A percentile compares a stretch with the other conserved stretches of the same genome.
Conservation (phyloP, 371 early-diverging fungal genomes). For the Actinomucor elegans region DNA sequence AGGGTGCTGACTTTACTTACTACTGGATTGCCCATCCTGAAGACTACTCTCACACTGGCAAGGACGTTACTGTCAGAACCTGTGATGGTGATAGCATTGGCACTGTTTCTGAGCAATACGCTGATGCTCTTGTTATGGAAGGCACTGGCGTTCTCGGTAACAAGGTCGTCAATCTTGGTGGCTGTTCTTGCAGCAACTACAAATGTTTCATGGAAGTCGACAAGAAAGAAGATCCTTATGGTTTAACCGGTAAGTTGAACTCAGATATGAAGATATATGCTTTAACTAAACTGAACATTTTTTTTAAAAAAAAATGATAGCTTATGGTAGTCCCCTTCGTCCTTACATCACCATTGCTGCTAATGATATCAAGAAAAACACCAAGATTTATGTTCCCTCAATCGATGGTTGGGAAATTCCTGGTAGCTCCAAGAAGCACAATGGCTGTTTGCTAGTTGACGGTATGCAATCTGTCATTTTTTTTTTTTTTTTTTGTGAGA, state of each 20-base stretch:
- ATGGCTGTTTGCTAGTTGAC: slow-evolving; percentile 52
- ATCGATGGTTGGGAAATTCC: slow-evolving; percentile 48
- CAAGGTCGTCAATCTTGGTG: slow-evolving; percentile 50
- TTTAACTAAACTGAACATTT: neutral
- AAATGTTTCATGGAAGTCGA: slow-evolving; percentile 46
- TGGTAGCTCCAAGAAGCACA: slow-evolving; percentile 43
- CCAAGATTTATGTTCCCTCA: slow-evolving; percentile 50
- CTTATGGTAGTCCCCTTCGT: slow-evolving; percentile 45
- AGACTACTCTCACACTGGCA: slow-evolving; percentile 31
- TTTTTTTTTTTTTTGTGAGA: neutral
- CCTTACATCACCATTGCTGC: slow-evolving; percentile 47
- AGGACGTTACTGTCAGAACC: slow-evolving; percentile 38
- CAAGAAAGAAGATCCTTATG: slow-evolving; percentile 44
- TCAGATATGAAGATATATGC: neutral
- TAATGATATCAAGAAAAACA: slow-evolving; percentile 45
- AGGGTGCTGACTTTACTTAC: slow-evolving; percentile 41
- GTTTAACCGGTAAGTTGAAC: slow-evolving; percentile 44
- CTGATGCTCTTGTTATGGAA: slow-evolving; percentile 53
- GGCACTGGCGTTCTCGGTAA: slow-evolving; percentile 46
- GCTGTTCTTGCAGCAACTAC: slow-evolving; percentile 47
- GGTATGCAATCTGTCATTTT: slow-evolving; percentile 17
- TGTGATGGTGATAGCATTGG: slow-evolving; percentile 44
- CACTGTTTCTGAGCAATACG: slow-evolving; percentile 40
- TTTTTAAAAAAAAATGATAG: slow-evolving; percentile 5
- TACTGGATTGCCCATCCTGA: slow-evolving; percentile 52